These are phyloP conservation scores for Cerrena zonata DNA, from an alignment of 1,284 basidiomycete species.

Conservation along the genomic window DNA sequence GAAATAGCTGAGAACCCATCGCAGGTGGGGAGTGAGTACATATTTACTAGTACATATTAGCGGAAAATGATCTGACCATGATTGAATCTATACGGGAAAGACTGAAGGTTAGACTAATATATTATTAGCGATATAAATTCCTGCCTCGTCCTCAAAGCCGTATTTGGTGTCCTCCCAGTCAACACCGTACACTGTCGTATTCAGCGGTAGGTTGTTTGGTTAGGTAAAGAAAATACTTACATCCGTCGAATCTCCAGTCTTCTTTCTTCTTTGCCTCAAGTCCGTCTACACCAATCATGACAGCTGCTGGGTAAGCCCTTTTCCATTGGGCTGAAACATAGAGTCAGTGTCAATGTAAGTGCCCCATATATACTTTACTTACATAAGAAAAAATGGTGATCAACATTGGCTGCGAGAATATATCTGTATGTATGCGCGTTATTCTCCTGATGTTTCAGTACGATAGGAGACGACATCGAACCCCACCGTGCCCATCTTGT, in stretches of 20 bases:
- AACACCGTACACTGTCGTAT: conserved; percentile 49
- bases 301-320: conserved; percentile 68
- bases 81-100: conserved; percentile 40
- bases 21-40: background rate
- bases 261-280: conserved; percentile 36
- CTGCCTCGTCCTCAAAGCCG: conserved; percentile 79
- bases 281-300: conserved; percentile 57
- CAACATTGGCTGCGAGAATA: conserved; percentile 52
- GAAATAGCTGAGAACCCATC: conserved; percentile 66
- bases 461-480: conserved; percentile 19
- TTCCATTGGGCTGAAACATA: conserved; percentile 49
- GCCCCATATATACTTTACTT: conserved; percentile 11
- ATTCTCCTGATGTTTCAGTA: background rate
- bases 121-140: conserved; percentile 14
- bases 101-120: background rate
- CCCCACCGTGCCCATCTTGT: conserved; percentile 71
- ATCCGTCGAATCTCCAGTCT: conserved; percentile 43
- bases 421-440: conserved; percentile 40
- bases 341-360: background rate
- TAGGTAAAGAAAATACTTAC: conserved; percentile 27
- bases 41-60: background rate
- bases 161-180: conserved; percentile 56
- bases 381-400: conserved; percentile 62
- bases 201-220: background rate
- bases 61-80: conserved; percentile 42